A percentile compares a stretch with the other conserved stretches of the same genome.
These are phyloP conservation scores for Abortiporus biennis DNA, from an alignment of 1,284 basidiomycete species.

Conservation along the genomic window DNA sequence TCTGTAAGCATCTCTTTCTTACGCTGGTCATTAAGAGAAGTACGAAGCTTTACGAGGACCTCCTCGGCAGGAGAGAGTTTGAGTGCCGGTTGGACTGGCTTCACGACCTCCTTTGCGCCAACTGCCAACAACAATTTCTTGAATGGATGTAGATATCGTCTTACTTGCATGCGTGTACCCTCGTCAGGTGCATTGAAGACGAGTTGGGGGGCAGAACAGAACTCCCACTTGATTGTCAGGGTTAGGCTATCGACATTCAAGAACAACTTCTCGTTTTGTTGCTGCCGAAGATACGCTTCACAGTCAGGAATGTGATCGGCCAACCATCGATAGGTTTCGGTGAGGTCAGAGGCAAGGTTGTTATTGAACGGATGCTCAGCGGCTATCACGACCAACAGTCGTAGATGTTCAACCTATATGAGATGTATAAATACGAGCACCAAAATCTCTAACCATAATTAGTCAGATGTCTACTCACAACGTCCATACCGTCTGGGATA, in stretches of 20 bases:
- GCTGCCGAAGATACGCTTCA: background rate
- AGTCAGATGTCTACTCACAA: slow-evolving; percentile 26
- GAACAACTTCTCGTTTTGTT: slow-evolving; percentile 22
- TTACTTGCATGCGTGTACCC: slow-evolving; percentile 20
- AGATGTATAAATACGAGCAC: background rate
- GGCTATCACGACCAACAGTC: slow-evolving; percentile 23
- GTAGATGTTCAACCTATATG: slow-evolving; percentile 32
- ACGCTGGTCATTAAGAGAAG: slow-evolving; percentile 24
- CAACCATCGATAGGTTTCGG: slow-evolving; percentile 33
- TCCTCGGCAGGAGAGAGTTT: slow-evolving; percentile 13
- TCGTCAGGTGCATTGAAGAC: slow-evolving; percentile 27
- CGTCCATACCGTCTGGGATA: slow-evolving; percentile 30
- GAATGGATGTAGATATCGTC: slow-evolving; percentile 25
- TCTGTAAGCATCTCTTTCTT: slow-evolving; percentile 22
- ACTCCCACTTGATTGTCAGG: slow-evolving; percentile 21
- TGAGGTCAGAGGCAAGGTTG: slow-evolving; percentile 19
- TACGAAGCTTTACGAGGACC: slow-evolving; percentile 15
- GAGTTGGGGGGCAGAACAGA: slow-evolving; percentile 27
- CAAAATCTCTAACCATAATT: background rate
- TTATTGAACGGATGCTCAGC: slow-evolving; percentile 13
- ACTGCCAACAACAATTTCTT: slow-evolving; percentile 25
- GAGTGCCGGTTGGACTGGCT: slow-evolving; percentile 9
- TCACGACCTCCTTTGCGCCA: slow-evolving; percentile 24
- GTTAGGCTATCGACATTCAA: slow-evolving; percentile 32
- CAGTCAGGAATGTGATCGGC: slow-evolving; percentile 19